Conservation (phyloP, 148 eudicot genomes). For the Rhododendron ferrugineum region DNA sequence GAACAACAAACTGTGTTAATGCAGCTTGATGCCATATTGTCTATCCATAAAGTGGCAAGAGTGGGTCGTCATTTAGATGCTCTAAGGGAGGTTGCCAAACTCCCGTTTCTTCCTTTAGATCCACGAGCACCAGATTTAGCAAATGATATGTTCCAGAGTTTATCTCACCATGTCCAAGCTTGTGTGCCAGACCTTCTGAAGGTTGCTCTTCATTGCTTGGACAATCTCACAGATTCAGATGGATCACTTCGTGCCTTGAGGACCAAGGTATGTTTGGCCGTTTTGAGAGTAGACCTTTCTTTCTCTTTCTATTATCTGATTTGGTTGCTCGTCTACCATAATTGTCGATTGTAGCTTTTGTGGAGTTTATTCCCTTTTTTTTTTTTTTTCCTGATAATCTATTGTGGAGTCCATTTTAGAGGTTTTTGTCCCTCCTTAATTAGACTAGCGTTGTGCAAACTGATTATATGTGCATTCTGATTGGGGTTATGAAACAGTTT, state of each 20-base stretch:
- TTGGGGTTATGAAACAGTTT: background rate
- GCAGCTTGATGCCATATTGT: constrained; percentile 85
- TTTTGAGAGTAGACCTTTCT: background rate
- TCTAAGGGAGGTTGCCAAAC: constrained; percentile 68
- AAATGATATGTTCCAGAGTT: constrained; percentile 47
- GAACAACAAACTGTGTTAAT: constrained; percentile 79
- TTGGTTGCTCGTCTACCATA: background rate
- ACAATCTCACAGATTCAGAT: constrained; percentile 74
- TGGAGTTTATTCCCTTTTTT: background rate
- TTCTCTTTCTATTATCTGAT: background rate
- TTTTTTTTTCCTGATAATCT: background rate
- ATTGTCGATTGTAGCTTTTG: background rate
- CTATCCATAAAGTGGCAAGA: constrained; percentile 61
- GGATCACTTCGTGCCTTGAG: constrained; percentile 94
- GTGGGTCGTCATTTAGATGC: constrained; percentile 64
- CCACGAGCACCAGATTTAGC: constrained; percentile 59
- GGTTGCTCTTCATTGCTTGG: constrained; percentile 77
- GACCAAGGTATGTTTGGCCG: constrained; percentile 54
- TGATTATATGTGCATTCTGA: background rate
- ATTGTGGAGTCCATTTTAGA: background rate
- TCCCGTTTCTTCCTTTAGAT: constrained; percentile 88
- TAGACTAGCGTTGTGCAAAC: background rate
- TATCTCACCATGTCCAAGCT: constrained; percentile 79
- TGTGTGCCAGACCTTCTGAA: constrained; percentile 91
- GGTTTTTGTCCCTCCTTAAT: background rate